Conservation (phyloP, 2,329 filamentous ascomycete genomes). For the Passalora sequoiae region DNA sequence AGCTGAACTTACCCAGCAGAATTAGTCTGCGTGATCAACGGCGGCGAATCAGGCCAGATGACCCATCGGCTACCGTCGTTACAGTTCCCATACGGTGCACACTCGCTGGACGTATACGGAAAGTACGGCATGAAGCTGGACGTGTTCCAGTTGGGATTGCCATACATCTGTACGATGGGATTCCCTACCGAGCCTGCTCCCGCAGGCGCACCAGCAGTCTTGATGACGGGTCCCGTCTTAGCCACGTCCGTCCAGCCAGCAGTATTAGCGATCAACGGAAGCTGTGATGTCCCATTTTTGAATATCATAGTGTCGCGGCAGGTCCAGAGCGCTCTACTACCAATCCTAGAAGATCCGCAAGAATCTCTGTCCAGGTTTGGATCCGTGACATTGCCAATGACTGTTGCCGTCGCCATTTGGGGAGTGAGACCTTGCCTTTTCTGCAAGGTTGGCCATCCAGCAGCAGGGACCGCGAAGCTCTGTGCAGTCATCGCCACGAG, state of each 20-base stretch:
- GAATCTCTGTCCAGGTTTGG: constrained; percentile 21
- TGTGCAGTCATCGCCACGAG: not conserved
- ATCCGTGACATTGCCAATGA: constrained; percentile 20
- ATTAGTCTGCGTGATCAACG: constrained; percentile 13
- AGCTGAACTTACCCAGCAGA: constrained; percentile 7
- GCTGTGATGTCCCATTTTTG: constrained; percentile 5
- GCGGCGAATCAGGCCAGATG: constrained; percentile 21
- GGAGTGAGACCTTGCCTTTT: constrained; percentile 1
- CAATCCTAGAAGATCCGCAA: constrained; percentile 19
- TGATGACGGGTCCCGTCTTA: constrained; percentile 4
- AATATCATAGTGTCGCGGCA: constrained; percentile 23
- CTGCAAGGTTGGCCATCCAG: not conserved
- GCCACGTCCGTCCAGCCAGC: constrained; percentile 20
- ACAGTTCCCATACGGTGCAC: constrained; percentile 10
- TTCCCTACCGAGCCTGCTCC: constrained; percentile 19
- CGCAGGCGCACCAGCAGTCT: constrained; percentile 1
- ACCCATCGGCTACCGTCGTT: constrained; percentile 17
- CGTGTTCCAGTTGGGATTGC: constrained; percentile 7
- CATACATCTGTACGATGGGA: constrained; percentile 18
- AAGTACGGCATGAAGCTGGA: constrained; percentile 11
- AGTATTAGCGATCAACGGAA: constrained; percentile 18
- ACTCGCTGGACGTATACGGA: constrained; percentile 8
- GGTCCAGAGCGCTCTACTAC: constrained; percentile 22
- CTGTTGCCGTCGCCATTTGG: constrained; percentile 12
- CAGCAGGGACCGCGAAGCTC: not conserved